Base-by-base conservation (phyloP, 1,139 yeast genomes). In the Kluyveromyces marxianus region DNA sequence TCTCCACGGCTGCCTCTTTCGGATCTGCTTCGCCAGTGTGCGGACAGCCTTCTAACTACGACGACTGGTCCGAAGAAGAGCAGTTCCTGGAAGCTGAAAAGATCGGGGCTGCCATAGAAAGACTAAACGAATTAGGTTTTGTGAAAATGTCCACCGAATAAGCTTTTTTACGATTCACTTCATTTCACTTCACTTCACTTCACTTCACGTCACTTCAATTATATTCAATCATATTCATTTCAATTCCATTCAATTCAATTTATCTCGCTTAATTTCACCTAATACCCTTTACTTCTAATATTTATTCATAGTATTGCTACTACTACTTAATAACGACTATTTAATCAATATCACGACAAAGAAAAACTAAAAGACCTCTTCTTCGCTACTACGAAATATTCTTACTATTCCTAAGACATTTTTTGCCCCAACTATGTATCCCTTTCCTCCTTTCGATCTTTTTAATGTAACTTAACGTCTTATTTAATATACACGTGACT, bases 1-100 rank as follows among this genome's bases (percentile, higher is more conserved):
- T 7, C 31, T n/a, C 30, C 7, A 6, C 30, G 10, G n/a, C 8
- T 6, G 7, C 3, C 10, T 37, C 39, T 37, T 4, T 25, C 27
- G 31, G 31, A 8, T 14, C 21, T 14, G 21, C 21, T 14, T 14
- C 21, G 21, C 21, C 21, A 14, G 21, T 14, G 21, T 14, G 21
- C 21, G 38, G 14, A 21, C 34, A 32, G 34, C 21, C 8, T 10
- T 10, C 14, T 21, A 10, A 44, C 24, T 6, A 3, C 6, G 45
- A 44, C 14, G 39, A 30, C 21, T 47, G 50, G 50, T 31, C 46
- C 24, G 46, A 47, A 27, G 50, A 47, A 25, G 50, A 47, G 21
- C 44, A 41, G 28, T 4, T 33, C 3, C 42, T 25, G 21, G 50
- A 47, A 28, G 48, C 50, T 2, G 46, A 41, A 25, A 42, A 42